These are phyloP conservation scores for Lactarius akahatsu DNA, from an alignment of 768 basidiomycete species.

Conservation along the genomic window DNA sequence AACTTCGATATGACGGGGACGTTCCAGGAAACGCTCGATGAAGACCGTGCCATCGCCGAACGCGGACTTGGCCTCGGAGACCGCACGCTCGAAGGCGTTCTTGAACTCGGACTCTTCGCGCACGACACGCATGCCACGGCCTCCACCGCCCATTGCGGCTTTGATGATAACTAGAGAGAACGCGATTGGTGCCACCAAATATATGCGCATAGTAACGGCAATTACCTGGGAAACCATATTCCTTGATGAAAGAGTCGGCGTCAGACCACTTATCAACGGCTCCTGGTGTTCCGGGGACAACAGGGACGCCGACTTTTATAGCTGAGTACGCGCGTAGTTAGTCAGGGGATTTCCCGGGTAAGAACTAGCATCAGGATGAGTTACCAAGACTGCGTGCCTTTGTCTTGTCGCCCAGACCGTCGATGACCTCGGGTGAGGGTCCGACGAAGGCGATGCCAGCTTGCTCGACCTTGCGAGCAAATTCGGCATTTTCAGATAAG, in stretches of 20 bases:
- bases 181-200: conserved; percentile 8
- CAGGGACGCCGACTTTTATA: conserved; percentile 87
- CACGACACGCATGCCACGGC: conserved; percentile 99
- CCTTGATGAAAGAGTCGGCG: conserved; percentile 86
- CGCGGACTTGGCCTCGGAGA: conserved; percentile 91
- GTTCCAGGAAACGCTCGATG: conserved; percentile 96
- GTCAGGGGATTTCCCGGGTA: conserved; percentile 13
- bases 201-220: conserved; percentile 1
- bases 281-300: conserved; percentile 98
- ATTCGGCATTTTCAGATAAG: conserved; percentile 93
- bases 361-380: conserved; percentile 23
- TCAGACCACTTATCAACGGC: conserved; percentile 78
- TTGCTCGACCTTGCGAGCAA: conserved; percentile 97
- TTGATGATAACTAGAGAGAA: conserved; percentile 85
- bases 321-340: conserved; percentile 45
- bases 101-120: conserved; percentile 91
- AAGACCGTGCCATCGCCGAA: conserved; percentile 99
- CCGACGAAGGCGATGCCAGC: conserved; percentile 98
- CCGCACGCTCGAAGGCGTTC: conserved; percentile 85
- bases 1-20: conserved; percentile 96
- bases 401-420: conserved; percentile 97
- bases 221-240: conserved; percentile 90
- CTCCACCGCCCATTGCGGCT: conserved; percentile 98
- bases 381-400: conserved; percentile 88
- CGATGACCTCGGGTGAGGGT: conserved; percentile 93